Base-by-base conservation (phyloP, 1,284 basidiomycete species). In the Moesziomyces sp. region DNA sequence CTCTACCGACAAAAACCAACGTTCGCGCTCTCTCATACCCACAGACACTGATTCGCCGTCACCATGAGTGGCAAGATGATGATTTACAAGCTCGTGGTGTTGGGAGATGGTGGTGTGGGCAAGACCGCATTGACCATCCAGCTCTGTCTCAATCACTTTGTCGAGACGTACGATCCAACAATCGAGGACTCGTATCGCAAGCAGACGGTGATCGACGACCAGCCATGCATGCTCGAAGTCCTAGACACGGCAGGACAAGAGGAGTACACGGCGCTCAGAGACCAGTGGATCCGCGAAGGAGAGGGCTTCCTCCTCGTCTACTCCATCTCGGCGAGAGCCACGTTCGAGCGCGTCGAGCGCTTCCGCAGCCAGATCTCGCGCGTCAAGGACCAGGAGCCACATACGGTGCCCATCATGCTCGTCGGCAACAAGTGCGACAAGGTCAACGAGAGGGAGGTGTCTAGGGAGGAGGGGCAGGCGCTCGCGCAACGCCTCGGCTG, bases 61-160 rank as follows among this genome's bases (percentile, higher is more conserved):
- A 70, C 18, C 53, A 74, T 74, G 72, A 74, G 67, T 45, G 72
- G 67, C 42, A 74, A 74, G 47, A 74, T 74, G 72, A 76, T 76
- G 74, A 76, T 76, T 43, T 94, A 92, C 91, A 90, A 92, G 87
- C 90, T 97, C 80, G 94, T 94, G 74, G 93, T 97, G 76, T 89
- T 97, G 59, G 94, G 94, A 76, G 95, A 98, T 86, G 95, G 95
- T 86, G 95, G 95, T 86, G 95, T 97, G 38, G 95, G 95, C 74
- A 98, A 97, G 88, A 97, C 95, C 60, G 95, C 95, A 23, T 86
- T 98, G 82, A 95, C 94, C 74, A 94, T 97, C 52, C 78, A 81
- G 57, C 79, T 83, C n/a, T 83, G 80, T 67, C 71, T 78, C 55
- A 78, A 78, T 52, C 77, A 78, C 49, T 78, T 78, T 40, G 77